phyloP scores from a whole-genome alignment of 176 grass and related monocot species.

The Oryza glaberrima region DNA sequence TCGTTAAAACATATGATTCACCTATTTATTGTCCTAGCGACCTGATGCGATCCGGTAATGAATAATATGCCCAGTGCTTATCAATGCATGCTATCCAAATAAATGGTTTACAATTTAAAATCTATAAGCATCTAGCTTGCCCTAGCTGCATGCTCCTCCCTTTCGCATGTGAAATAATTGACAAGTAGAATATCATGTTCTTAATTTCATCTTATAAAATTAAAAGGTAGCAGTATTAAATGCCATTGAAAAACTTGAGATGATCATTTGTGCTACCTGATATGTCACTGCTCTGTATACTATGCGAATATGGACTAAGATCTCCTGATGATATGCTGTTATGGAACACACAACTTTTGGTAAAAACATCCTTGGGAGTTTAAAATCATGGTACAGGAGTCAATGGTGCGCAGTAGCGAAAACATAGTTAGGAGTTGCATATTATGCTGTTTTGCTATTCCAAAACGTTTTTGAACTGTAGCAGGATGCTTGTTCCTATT shows the following conservation, averaged over 20 bases:
- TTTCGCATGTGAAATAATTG: background rate
- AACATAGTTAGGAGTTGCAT: background rate
- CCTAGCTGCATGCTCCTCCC: background rate
- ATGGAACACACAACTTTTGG: background rate
- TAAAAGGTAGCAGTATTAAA: background rate
- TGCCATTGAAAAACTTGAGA: background rate
- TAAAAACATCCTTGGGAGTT: background rate
- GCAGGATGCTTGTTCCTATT: constrained; percentile 1
- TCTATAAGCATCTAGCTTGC: background rate
- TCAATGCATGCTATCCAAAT: constrained; percentile 18
- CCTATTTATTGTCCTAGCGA: background rate
- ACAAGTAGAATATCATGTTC: background rate
- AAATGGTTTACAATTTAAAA: constrained; percentile 1
- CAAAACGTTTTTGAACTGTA: background rate
- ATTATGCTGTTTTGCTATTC: background rate
- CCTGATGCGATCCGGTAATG: background rate
- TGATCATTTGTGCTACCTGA: background rate
- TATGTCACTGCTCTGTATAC: background rate
- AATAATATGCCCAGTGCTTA: background rate
- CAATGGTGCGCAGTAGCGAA: background rate
- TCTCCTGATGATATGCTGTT: background rate
- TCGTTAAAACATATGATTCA: background rate
- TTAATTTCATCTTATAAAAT: constrained; percentile 14
- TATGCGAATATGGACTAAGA: background rate
- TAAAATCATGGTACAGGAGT: background rate